Evolutionary conservation across 441 rosid species (phyloP), one percentile per base, ranked within the genome.

Genomic region (Populus hybrid): DNA sequence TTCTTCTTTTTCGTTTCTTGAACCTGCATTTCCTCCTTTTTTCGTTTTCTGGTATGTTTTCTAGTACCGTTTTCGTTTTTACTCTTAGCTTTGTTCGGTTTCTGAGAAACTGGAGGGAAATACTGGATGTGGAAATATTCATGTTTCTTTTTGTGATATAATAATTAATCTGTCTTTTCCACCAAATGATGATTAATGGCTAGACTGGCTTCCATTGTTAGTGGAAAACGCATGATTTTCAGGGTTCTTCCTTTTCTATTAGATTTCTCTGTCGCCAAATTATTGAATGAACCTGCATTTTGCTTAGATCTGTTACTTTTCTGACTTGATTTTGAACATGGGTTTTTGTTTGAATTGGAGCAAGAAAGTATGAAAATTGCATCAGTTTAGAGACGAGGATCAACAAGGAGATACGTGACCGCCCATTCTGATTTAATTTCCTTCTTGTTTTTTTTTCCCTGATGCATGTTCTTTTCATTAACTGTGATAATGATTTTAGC

Each of bases 221-320:
- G 57, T 46, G 57, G 57, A 38, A 42, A 38, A 69, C 5, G 20
- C 70, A 40, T n/a, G n/a, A 26, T 14, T 6, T 66, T n/a, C 16
- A 63, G 21, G n/a, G 73, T 23, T 72, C 65, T 34, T 35, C 8
- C 30, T 61, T 46, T 14, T 12, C 12, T 46, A 4, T 14, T 46
- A 14, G 57, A 14, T 46, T 46, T 46, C 59, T 16, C 36, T 4
- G 66, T 16, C 0, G 46, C 80, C 67, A 21, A 74, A 77, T 74
- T 46, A 46, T 46, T 46, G 57, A 0, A 1, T 12, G 57, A 46
- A 46, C 57, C 57, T 46, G 57, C 57, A 46, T 63, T 76, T 67
- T 18, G 74, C 35, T 50, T 79, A 77, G 89, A 87, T 84, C 84
- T 74, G 78, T 66, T 26, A 23, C 21, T 73, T 81, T 73, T 23